Percentiles rank a stretch among this genome's conserved stretches.
Conservation (phyloP, 768 basidiomycete species). For the Rhizopogon rudus region DNA sequence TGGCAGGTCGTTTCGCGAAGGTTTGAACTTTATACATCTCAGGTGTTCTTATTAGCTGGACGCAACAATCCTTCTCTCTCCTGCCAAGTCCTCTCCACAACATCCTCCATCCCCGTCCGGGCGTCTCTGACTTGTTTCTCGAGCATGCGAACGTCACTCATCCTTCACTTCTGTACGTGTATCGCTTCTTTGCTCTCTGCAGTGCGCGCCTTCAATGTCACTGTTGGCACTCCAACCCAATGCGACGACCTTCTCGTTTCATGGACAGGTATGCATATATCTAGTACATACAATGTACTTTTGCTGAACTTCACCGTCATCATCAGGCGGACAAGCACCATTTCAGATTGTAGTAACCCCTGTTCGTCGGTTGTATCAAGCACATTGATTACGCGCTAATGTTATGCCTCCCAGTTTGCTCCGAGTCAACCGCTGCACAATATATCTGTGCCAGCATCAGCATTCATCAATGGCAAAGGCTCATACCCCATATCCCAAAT, state of each 20-base stretch:
- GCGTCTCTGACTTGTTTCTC: slow-evolving; percentile 1
- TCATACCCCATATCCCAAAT: slow-evolving; percentile 42
- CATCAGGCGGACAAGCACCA: slow-evolving; percentile 52
- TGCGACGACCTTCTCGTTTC: slow-evolving; percentile 56
- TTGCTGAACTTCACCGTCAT: neutral
- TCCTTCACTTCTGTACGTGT: slow-evolving; percentile 14
- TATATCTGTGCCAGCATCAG: slow-evolving; percentile 46
- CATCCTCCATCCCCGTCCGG: no score
- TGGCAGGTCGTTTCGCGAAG: no score
- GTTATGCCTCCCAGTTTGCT: no score
- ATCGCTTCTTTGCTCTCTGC: slow-evolving; percentile 15
- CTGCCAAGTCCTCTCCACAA: no score
- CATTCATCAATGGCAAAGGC: slow-evolving; percentile 50
- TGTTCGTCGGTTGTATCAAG: slow-evolving; percentile 25
- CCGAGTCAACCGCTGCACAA: slow-evolving; percentile 25
- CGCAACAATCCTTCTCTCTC: no score
- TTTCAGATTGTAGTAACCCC: slow-evolving; percentile 47
- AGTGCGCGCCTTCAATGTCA: slow-evolving; percentile 38
- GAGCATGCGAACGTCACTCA: slow-evolving; percentile 22
- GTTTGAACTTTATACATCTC: no score
- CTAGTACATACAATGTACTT: no score
- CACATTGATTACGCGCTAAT: slow-evolving; percentile 1
- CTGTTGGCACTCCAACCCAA: slow-evolving; percentile 45
- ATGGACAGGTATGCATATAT: slow-evolving; percentile 51
- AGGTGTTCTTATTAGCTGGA: neutral